Percentiles rank a stretch among this genome's conserved stretches.
Conservation (phyloP, 2,329 filamentous ascomycete genomes). For the Aspergillus brasiliensis region DNA sequence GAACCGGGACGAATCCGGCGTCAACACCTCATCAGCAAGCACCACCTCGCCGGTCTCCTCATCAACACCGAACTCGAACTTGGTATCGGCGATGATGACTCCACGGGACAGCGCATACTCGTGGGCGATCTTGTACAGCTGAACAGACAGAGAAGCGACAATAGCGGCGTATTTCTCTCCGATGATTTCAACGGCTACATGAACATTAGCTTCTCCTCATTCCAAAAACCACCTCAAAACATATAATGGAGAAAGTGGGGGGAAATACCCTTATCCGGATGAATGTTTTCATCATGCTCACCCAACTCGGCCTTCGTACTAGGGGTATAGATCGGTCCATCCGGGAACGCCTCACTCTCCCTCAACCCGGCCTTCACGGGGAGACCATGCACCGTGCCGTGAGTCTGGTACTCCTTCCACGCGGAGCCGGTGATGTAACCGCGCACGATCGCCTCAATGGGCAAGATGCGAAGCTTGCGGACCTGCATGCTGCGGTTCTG, state of each 20-base stretch:
- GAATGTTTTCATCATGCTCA: conserved; percentile 83
- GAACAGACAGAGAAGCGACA: conserved; percentile 66
- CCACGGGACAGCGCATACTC: conserved; percentile 56
- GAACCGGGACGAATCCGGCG: conserved; percentile 81
- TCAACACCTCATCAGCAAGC: conserved; percentile 81
- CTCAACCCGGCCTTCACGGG: conserved; percentile 66
- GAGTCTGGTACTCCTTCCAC: conserved; percentile 74
- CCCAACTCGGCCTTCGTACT: conserved; percentile 83
- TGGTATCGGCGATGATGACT: conserved; percentile 77
- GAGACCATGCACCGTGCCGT: conserved; percentile 79
- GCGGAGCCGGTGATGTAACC: conserved; percentile 87
- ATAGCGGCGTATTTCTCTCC: conserved; percentile 65
- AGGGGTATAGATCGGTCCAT: conserved; percentile 73
- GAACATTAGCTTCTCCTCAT: not conserved
- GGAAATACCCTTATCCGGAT: conserved; percentile 61
- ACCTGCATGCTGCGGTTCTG: conserved; percentile 76
- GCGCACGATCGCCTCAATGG: conserved; percentile 81
- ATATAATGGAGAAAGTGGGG: not conserved
- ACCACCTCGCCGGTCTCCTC: conserved; percentile 67
- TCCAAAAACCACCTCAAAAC: too few species aligned
- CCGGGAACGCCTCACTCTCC: conserved; percentile 69
- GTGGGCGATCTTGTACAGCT: conserved; percentile 61
- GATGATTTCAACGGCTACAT: conserved; percentile 59
- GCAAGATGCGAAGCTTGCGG: conserved; percentile 71
- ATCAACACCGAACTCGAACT: conserved; percentile 75